These are phyloP conservation scores for Myotisia sp. DNA, from an alignment of 2,329 filamentous ascomycete genomes.

Conservation along the genomic window DNA sequence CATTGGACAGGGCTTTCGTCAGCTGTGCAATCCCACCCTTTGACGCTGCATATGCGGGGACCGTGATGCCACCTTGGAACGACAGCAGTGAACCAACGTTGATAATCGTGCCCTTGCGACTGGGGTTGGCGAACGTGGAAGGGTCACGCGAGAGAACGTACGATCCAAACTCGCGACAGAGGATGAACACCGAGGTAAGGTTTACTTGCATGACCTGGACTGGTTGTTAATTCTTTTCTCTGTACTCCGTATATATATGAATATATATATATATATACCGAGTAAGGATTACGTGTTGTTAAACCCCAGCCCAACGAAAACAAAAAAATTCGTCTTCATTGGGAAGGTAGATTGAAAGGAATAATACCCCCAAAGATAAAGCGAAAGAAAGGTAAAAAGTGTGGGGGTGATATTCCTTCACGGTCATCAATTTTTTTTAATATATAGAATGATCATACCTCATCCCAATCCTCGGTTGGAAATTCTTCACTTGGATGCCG, in stretches of 20 bases:
- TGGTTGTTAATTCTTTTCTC: no score
- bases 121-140: slow-evolving; percentile 20
- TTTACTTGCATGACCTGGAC: slow-evolving; percentile 70
- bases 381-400: slow-evolving; percentile 2
- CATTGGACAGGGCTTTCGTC: slow-evolving; percentile 73
- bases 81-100: slow-evolving; percentile 70
- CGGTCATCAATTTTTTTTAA: neutral
- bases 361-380: neutral
- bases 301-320: no score
- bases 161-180: slow-evolving; percentile 62
- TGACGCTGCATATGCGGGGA: slow-evolving; percentile 72
- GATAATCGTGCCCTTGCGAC: slow-evolving; percentile 55
- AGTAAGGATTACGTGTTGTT: no score
- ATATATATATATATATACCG: neutral
- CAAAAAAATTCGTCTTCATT: no score
- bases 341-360: neutral
- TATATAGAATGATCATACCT: slow-evolving; percentile 34
- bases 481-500: slow-evolving; percentile 63
- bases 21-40: slow-evolving; percentile 77
- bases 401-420: no score
- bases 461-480: slow-evolving; percentile 61
- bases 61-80: slow-evolving; percentile 77
- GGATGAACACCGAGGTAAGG: slow-evolving; percentile 63
- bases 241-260: neutral
- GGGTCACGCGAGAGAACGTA: slow-evolving; percentile 54